Evolutionary conservation across 2,329 filamentous ascomycete species (phyloP).

Genomic region (Chrysosporium keratinophilum): DNA sequence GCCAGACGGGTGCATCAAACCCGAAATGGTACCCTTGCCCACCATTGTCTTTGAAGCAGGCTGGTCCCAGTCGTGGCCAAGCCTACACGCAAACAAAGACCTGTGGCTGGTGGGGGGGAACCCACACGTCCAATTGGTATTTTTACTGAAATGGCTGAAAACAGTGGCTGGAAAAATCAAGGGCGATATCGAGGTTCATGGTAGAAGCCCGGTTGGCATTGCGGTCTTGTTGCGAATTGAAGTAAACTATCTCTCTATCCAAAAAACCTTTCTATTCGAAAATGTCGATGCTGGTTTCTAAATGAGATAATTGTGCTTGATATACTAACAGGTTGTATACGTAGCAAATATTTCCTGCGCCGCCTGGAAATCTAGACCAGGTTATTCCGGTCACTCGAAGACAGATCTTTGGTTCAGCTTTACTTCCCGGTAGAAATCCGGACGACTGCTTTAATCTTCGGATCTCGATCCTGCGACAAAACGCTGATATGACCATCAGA

Average conservation of each 20-base stretch:
- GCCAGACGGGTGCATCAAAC: not conserved
- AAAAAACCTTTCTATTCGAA: no score
- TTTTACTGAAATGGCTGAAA: constrained; percentile 1
- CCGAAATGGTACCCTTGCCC: not conserved
- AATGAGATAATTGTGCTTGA: no score
- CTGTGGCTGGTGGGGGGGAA: constrained; percentile 1
- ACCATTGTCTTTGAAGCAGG: constrained; percentile 1
- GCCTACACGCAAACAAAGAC: not conserved
- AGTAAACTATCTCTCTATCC: no score
- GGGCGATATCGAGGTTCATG: no score
- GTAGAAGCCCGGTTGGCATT: no score
- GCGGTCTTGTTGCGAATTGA: no score
- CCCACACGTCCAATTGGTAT: not conserved
- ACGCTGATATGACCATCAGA: no score
- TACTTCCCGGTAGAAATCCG: constrained; percentile 1
- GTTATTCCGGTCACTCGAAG: constrained; percentile 3
- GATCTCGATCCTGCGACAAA: not conserved
- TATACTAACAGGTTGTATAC: no score
- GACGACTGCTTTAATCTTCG: not conserved
- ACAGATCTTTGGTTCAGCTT: not conserved
- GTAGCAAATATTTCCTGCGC: no score
- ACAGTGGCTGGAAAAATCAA: not conserved
- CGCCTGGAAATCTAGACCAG: not conserved
- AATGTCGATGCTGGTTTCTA: no score
- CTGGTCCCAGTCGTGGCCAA: not conserved